Evolutionary conservation across 805 yeast species (phyloP).

Genomic region (Ogataea saltuana): DNA sequence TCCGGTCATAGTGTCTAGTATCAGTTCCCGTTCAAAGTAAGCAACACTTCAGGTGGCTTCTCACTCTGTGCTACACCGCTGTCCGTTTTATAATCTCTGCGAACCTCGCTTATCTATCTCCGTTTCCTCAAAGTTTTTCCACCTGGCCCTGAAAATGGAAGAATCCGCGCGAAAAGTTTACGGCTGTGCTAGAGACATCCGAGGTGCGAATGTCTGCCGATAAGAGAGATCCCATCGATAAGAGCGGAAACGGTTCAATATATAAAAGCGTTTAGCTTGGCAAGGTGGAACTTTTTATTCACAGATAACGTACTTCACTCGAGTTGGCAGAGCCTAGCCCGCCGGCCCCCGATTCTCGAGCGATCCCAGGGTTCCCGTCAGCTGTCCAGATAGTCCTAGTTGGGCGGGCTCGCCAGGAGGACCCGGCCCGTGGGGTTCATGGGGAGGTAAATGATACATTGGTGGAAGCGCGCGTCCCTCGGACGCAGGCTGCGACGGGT

Average conservation of each 20-base stretch:
- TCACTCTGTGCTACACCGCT: too few relatives aligned
- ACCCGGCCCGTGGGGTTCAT: not conserved
- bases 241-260: too few relatives aligned
- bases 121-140: not conserved
- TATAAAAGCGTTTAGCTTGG: too few relatives aligned
- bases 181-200: too few relatives aligned
- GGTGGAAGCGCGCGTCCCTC: not conserved
- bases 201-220: too few relatives aligned
- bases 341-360: too few relatives aligned
- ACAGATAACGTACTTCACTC: too few relatives aligned
- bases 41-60: not conserved
- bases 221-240: conserved; percentile 7
- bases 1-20: not conserved
- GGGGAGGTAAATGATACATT: not conserved
- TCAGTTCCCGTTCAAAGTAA: not conserved
- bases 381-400: too few relatives aligned
- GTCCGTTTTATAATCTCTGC: not conserved
- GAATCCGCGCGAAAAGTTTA: conserved; percentile 1
- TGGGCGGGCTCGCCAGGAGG: not conserved
- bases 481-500: not conserved
- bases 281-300: too few relatives aligned
- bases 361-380: too few relatives aligned
- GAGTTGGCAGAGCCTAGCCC: too few relatives aligned
- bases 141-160: not conserved
- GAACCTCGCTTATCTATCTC: conserved; percentile 3